phyloP scores from a whole-genome alignment of 352 stramenopile species.

The Hyaloperonospora arabidopsidis region DNA sequence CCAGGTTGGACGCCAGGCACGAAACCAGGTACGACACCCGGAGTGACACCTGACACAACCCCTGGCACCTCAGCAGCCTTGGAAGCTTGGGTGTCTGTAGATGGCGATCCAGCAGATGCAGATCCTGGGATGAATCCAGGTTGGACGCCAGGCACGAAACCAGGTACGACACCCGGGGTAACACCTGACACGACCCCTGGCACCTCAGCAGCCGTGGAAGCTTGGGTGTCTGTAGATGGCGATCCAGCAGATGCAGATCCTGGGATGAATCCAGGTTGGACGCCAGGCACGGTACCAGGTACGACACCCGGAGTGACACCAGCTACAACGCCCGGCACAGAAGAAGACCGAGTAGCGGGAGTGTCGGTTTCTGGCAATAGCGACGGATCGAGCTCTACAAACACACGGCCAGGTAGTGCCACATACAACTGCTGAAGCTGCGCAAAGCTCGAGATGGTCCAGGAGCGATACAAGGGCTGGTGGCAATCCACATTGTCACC shows the following conservation, averaged over 20 bases:
- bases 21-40: slow-evolving; percentile 8
- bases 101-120: not conserved
- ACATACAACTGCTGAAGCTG: slow-evolving; percentile 44
- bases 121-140: slow-evolving; percentile 17
- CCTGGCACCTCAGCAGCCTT: not conserved
- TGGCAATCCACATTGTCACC: slow-evolving; percentile 32
- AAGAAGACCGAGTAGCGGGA: slow-evolving; percentile 1
- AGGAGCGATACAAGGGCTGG: slow-evolving; percentile 33
- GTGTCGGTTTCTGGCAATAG: slow-evolving; percentile 18
- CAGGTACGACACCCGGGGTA: slow-evolving; percentile 5
- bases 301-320: slow-evolving; percentile 14
- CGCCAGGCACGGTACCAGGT: slow-evolving; percentile 10
- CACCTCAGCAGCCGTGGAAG: too few relatives aligned
- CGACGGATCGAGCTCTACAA: slow-evolving; percentile 41
- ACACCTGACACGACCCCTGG: slow-evolving; percentile 10
- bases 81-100: not conserved
- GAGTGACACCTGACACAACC: slow-evolving; percentile 9
- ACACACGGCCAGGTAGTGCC: slow-evolving; percentile 44
- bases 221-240: too few relatives aligned
- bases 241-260: too few relatives aligned
- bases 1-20: slow-evolving; percentile 9
- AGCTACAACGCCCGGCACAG: slow-evolving; percentile 14
- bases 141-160: slow-evolving; percentile 14
- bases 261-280: slow-evolving; percentile 6
- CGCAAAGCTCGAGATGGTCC: slow-evolving; percentile 36